Evolutionary conservation across 2,329 filamentous ascomycete species (phyloP), one percentile per base, ranked within the genome.

Genomic region (Fusarium keratoplasticum): DNA sequence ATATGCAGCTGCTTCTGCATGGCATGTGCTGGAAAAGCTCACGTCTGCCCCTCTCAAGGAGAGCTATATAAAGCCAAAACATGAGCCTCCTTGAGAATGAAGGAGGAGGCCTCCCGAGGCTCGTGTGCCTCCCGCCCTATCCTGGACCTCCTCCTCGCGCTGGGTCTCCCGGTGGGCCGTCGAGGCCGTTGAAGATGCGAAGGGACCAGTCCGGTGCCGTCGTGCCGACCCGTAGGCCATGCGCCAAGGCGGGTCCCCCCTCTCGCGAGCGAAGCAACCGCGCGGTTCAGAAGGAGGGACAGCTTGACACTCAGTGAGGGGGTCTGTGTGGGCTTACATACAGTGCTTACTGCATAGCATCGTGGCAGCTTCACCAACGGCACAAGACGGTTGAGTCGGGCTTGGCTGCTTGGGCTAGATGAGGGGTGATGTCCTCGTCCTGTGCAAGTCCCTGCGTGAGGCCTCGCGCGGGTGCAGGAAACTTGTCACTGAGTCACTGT

Each of bases 321-420:
- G 47, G 44, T 50, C 16, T 50, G 44, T 44, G 70, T 70, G 67
- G 71, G 33, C 52, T 63, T 36, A 54, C 47, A 54, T 54, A 54
- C 47, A 54, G 47, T 54, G 35, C 44, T 62, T 67, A 59, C 59
- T 74, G 71, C 55, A 66, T 38, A 72, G 62, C 69, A 33, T 76
- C 73, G 73, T 76, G 73, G 74, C 73, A 72, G 36, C 73, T 70
- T 63, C 54, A 70, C 27, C 38, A 27, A 64, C 60, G 52, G 57
- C 33, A 59, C 36, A 55, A 63, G 58, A 33, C 73, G 73, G 63
- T 58, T 73, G 61, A 40, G 58, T 73, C 73, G 73, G 73, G 31
- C 73, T 75, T 75, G 72, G 72, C 73, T 67, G 40, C 60, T 64
- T 57, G 55, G 66, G 33, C n/a, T n/a, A 33, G 27, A 29, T 44